A percentile compares a stretch with the other conserved stretches of the same genome.
Evolutionary conservation across 1,284 basidiomycete genomes (phyloP).

Genomic region (Ganoderma boninense): DNA sequence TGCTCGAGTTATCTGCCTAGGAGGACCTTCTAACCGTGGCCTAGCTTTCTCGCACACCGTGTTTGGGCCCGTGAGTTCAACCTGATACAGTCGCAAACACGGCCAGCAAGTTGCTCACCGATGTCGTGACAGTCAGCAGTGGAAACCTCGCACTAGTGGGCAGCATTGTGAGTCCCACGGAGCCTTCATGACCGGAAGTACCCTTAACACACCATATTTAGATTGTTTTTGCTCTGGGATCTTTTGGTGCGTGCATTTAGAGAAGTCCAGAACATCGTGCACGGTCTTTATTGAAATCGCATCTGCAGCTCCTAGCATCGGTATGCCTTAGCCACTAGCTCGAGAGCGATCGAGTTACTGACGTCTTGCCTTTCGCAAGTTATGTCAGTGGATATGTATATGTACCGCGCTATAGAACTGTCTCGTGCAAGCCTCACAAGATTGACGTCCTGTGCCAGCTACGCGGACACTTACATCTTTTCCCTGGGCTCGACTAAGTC

Average conservation of each 20-base stretch:
- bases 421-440: neutral
- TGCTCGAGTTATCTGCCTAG: neutral
- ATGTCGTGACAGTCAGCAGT: neutral
- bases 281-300: neutral
- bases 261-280: neutral
- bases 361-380: neutral
- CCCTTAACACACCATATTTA: neutral
- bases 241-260: neutral
- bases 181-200: neutral
- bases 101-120: neutral
- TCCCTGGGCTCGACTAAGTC: neutral
- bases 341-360: neutral
- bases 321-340: neutral
- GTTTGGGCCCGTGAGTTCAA: neutral
- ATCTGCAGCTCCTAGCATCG: neutral
- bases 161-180: neutral
- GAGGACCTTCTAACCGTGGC: neutral
- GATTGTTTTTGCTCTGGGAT: neutral
- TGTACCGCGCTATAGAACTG: neutral
- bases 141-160: neutral
- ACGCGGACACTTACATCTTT: neutral
- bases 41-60: neutral
- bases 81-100: neutral
- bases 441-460: neutral
- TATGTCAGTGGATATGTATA: neutral